Percentiles rank a stretch among this genome's conserved stretches.
Evolutionary conservation across 352 stramenopile genomes (phyloP).

Genomic region (Phytophthora constricta): DNA sequence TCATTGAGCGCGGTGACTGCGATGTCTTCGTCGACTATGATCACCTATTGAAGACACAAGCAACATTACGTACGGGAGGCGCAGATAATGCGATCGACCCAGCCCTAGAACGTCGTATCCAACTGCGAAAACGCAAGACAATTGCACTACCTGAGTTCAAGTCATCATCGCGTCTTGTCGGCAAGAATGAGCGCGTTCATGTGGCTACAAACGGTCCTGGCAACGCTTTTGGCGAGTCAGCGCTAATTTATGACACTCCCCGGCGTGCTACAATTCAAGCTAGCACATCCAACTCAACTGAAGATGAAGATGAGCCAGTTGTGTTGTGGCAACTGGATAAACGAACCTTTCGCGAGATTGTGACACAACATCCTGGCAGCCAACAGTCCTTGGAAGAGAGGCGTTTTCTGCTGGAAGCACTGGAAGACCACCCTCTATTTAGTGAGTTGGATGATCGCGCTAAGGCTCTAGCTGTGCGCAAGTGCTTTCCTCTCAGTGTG

Average conservation of each 20-base stretch:
- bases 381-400: constrained; percentile 84
- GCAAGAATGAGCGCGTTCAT: constrained; percentile 70
- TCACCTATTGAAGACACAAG: constrained; percentile 56
- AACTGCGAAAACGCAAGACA: constrained; percentile 71
- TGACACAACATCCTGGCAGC: constrained; percentile 67
- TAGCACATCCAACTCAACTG: constrained; percentile 12
- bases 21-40: constrained; percentile 89
- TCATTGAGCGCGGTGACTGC: constrained; percentile 79
- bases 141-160: constrained; percentile 75
- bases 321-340: constrained; percentile 87
- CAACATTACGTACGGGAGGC: constrained; percentile 26
- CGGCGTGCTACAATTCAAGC: constrained; percentile 73
- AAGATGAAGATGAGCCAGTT: constrained; percentile 36
- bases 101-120: constrained; percentile 22
- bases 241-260: constrained; percentile 86
- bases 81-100: constrained; percentile 17
- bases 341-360: constrained; percentile 56
- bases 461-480: constrained; percentile 81
- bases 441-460: constrained; percentile 73
- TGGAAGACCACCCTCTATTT: constrained; percentile 82
- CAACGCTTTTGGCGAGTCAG: constrained; percentile 83
- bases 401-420: constrained; percentile 69
- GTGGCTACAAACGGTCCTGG: constrained; percentile 84
- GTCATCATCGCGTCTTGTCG: constrained; percentile 62
- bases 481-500: constrained; percentile 82